Percentiles rank a stretch among this genome's conserved stretches.
phyloP scores from a whole-genome alignment of 2,329 filamentous ascomycete genomes.

The Xylariaceae sp. region DNA sequence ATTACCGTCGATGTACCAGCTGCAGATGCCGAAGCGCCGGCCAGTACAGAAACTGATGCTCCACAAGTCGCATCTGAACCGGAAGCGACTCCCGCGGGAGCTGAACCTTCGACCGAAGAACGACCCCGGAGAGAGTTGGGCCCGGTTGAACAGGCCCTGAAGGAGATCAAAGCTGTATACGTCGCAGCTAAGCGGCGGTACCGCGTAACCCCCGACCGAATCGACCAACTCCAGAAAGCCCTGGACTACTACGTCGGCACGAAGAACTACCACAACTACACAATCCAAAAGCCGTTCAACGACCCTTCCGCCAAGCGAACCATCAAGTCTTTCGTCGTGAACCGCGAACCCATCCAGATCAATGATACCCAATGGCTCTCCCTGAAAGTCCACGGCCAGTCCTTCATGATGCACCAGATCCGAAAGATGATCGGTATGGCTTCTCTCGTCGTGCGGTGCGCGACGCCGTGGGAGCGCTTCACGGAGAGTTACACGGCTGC shows the following conservation, averaged over 20 bases:
- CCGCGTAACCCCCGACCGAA: slow-evolving; percentile 66
- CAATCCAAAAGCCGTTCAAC: slow-evolving; percentile 73
- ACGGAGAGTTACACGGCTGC: slow-evolving; percentile 64
- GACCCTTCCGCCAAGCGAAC: slow-evolving; percentile 83
- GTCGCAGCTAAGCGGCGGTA: slow-evolving; percentile 78
- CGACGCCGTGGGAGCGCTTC: slow-evolving; percentile 67
- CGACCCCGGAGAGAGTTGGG: slow-evolving; percentile 38
- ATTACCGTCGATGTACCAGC: slow-evolving; percentile 5
- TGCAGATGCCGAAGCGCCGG: slow-evolving; percentile 22
- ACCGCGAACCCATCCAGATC: slow-evolving; percentile 72
- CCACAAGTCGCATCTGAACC: slow-evolving; percentile 19
- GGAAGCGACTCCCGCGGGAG: slow-evolving; percentile 18
- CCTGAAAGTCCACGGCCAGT: slow-evolving; percentile 93
- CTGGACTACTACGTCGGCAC: slow-evolving; percentile 77
- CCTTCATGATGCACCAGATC: slow-evolving; percentile 99
- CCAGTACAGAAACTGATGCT: slow-evolving; percentile 14
- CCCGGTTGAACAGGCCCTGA: slow-evolving; percentile 60
- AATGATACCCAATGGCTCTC: slow-evolving; percentile 92
- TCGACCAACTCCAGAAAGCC: slow-evolving; percentile 68
- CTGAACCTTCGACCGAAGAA: slow-evolving; percentile 16
- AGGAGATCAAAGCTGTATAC: slow-evolving; percentile 75
- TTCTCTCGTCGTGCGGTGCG: slow-evolving; percentile 76
- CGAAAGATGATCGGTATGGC: slow-evolving; percentile 98
- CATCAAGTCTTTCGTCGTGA: slow-evolving; percentile 87
- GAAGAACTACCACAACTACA: slow-evolving; percentile 95